Base-by-base conservation (phyloP, 345 rosid species). In the Melaleuca alternifolia region DNA sequence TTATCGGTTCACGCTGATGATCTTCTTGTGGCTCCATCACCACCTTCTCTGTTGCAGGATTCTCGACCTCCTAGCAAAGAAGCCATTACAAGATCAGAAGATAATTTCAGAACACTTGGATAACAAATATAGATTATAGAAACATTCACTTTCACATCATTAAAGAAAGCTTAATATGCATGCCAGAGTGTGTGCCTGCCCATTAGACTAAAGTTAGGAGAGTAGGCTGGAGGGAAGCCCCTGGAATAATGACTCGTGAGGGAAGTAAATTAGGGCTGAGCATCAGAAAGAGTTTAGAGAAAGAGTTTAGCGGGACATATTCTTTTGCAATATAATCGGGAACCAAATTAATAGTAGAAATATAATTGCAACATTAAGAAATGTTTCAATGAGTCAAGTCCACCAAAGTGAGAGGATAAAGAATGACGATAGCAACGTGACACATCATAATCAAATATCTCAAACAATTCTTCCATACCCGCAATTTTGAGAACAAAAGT, bases 21-120 rank as follows among this genome's bases (percentile, higher is more conserved):
- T 90, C 89, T 50, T 90, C 88, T 86, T 90, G 91, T 50, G 77
- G 89, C 77, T 87, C 89, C 11, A 61, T 76, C 82, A 87, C 62
- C 61, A 75, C 88, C 82, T 88, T 87, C 87, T 87, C 91, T 52
- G 83, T 59, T 59, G 46, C 87, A 83, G 85, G 83, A 87, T 88
- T 89, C 21, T 86, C 88, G 76, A 37, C 85, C 85, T 91, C 96
- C 97, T 94, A 71, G 23, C 57, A 83, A 83, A 83, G 46, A 83
- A 83, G 41, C 61, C 79, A 18, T 37, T 71, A 71, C 48, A 71
- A 71, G 26, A 71, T 71, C 79, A 48, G 33, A 44, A 85, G 37
- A 50, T n/a, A 28, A 71, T 62, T 61, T 41, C 54, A 56, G 52
- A 23, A 51, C 14, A 52, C 54, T 62, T 30, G 28, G 30, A 51